Conservation (phyloP, 2,329 filamentous ascomycete species). For the Neopestalotiopsis rosae region DNA sequence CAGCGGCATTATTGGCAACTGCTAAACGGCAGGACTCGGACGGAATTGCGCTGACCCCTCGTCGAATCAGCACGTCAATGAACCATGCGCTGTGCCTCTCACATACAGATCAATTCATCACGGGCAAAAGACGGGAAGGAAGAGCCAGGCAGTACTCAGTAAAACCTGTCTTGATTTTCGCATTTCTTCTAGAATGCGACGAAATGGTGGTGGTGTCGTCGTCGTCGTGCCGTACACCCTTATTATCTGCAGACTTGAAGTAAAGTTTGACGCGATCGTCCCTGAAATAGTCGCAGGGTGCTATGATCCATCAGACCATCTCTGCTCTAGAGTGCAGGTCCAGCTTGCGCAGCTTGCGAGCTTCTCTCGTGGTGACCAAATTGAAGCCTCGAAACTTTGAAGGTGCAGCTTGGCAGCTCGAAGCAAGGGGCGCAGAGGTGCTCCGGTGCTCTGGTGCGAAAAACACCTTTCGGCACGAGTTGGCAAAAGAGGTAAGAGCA, state of each 20-base stretch:
- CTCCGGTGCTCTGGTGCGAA: no score
- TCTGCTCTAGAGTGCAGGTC: no score
- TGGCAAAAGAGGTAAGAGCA: background rate
- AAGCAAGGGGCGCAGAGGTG: no score
- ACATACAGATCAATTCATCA: background rate
- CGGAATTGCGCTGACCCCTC: background rate
- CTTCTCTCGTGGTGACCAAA: no score
- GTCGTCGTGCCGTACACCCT: no score
- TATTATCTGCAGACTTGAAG: no score
- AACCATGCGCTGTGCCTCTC: background rate
- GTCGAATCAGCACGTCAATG: background rate
- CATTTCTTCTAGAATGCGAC: background rate
- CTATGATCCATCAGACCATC: no score
- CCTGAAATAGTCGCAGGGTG: no score
- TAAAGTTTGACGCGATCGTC: no score
- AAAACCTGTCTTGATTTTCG: background rate
- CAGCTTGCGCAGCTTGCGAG: no score
- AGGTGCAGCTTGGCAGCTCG: no score
- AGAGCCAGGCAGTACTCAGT: background rate
- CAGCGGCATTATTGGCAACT: background rate
- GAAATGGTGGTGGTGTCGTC: background rate
- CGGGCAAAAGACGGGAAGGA: background rate
- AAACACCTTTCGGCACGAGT: background rate
- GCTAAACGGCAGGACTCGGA: background rate
- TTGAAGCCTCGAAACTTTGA: no score